Evolutionary conservation across 148 eudicot genomes (phyloP), one percentile per base, ranked within the genome.

Genomic region (Pouteria glomerata): DNA sequence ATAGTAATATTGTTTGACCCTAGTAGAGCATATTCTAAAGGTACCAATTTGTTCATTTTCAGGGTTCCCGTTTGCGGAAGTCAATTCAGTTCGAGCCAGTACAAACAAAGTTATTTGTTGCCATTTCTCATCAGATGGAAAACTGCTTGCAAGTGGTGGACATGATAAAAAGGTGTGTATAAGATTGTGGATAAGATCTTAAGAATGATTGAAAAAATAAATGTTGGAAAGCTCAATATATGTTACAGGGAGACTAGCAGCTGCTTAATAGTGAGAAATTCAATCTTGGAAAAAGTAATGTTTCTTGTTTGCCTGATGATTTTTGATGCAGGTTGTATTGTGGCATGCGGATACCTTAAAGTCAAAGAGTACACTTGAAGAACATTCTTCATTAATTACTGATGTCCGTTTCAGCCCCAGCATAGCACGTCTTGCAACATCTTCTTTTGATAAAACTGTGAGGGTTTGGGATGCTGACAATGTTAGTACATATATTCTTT

Each of bases 351-450:
- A 93, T 63, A 69, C 84, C 34, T 79, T 90, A 72, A 93, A 93
- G 88, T 82, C 83, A 52, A 93, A 90, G 79, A 74, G 87, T 61
- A 83, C 90, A 31, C 89, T 93, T 59, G 98, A 93, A 71, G 98
- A 93, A 69, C 98, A 93, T 80, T 77, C 93, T 39, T 56, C 80
- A 37, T 73, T 87, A 64, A 90, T 93, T 59, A 93, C 96, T 57
- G 98, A 93, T 81, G 93, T 93, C 39, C 96, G 98, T 60, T 93
- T 93, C 82, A 90, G 98, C 58, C 90, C 96, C 44, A 90, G 90
- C 85, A 81, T 84, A 83, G 79, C 88, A 16, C 93, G 98, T 48
- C 89, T 93, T 56, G 98, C 96, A 74, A 93, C 96, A 66, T 93
- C 96, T 34, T 93, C 98, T 39, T 93, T 86, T 76, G 98, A 92